Base-by-base conservation (phyloP, 306 rosid species). In the Purshia tridentata region DNA sequence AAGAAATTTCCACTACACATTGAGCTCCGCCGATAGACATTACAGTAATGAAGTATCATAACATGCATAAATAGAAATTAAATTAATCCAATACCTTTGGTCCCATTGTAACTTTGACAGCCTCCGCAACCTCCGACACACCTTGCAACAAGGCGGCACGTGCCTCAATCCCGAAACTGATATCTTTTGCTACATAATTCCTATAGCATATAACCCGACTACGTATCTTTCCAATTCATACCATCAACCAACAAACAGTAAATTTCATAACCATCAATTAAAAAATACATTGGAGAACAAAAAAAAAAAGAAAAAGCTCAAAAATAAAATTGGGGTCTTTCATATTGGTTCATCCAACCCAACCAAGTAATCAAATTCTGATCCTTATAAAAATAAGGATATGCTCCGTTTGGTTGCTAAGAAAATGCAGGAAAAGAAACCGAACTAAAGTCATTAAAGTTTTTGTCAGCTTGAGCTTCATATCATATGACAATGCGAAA, bases 81-180 rank as follows among this genome's bases (percentile, higher is more conserved):
- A 67, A 47, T 56, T 46, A 29, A 70, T 35, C 16, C 59, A 64
- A 67, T 77, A 93, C 98, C 98, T 91, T 91, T 14, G 97, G 98
- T 64, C 98, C 96, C 98, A 94, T 94, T 18, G 98, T 94, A 53
- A 94, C 97, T 89, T 94, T 94, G 5, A 94, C 98, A 58, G 98
- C 98, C 9, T 91, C 96, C 15, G 98, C 97, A 48, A 94, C 96
- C 81, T 91, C 91, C 39, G 97, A 82, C 48, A 94, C 97, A 8
- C 98, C 98, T 72, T 84, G 90, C 29, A 94, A 78, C 83, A 94
- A 84, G 53, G 97, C 90, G 15, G 97, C 96, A 40, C 97, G 98
- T 78, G 97, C 98, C 52, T 90, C 90, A 67, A 85, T 52, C 29
- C 98, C 98, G 37, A 94, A 94, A 74, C 48, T 80, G 69, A 94